phyloP scores from a whole-genome alignment of 352 stramenopile genomes.

The Globisporangium spiculum region DNA sequence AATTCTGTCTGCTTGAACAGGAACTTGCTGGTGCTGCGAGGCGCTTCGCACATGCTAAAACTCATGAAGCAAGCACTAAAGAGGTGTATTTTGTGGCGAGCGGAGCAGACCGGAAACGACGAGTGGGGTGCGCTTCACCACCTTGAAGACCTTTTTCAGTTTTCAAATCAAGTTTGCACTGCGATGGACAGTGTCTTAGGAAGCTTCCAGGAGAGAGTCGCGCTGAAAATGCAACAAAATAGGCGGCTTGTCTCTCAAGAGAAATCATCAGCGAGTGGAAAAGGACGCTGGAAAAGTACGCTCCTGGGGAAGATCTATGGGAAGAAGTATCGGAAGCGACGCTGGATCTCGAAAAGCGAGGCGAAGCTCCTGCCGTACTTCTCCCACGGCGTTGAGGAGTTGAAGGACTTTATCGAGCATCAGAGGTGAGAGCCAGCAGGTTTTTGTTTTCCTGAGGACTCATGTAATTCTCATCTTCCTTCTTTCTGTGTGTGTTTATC shows the following conservation, averaged over 20 bases:
- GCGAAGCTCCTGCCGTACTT: conserved; percentile 64
- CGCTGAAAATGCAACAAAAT: conserved; percentile 66
- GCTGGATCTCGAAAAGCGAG: conserved; percentile 57
- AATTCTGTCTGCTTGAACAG: conserved; percentile 2
- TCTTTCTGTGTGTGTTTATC: background rate
- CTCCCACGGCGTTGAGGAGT: conserved; percentile 54
- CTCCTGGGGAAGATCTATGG: conserved; percentile 57
- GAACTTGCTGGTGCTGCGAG: conserved; percentile 43
- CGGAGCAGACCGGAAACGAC: conserved; percentile 32
- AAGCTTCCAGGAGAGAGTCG: conserved; percentile 59
- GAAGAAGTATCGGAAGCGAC: conserved; percentile 51
- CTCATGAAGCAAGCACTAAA: conserved; percentile 30
- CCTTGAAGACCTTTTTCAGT: conserved; percentile 43
- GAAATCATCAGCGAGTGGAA: background rate
- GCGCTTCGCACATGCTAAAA: conserved; percentile 34
- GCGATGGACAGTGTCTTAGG: conserved; percentile 39
- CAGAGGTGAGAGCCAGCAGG: conserved; percentile 31
- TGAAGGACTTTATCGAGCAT: conserved; percentile 53
- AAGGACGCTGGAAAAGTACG: conserved; percentile 41
- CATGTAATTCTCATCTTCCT: background rate
- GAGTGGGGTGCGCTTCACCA: conserved; percentile 36
- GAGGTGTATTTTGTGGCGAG: conserved; percentile 49
- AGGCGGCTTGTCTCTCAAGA: conserved; percentile 11
- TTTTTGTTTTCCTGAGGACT: background rate
- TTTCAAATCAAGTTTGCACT: conserved; percentile 24